Evolutionary conservation across 1,284 basidiomycete species (phyloP), one percentile per base, ranked within the genome.

Genomic region (Puccinia brachypodii): DNA sequence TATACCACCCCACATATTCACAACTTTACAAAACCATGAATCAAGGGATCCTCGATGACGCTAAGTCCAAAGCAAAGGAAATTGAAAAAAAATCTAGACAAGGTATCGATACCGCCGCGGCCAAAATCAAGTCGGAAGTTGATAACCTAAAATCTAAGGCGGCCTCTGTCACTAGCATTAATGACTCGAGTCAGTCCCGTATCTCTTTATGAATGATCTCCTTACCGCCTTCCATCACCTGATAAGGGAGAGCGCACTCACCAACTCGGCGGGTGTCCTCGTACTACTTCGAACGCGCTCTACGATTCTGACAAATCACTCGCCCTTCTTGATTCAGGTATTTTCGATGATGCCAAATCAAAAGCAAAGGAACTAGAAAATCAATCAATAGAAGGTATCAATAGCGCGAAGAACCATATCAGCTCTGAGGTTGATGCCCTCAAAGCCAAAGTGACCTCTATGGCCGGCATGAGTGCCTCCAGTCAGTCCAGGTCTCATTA

Each of bases 391-490:
- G 82, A 83, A 82, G 84, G 84, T 81, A 56, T 84, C 28, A 80
- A 83, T 68, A 83, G 83, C 25, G 84, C 84, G 68, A 84, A 85
- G 83, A 64, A 72, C 13, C 83, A 83, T 16, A 83, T 83, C 64
- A 75, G 83, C 76, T 82, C 82, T 19, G 83, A 84, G 83, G 58
- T 71, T 58, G 77, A 76, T n/a, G 68, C 68, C 16, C 42, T 81
- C 14, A 82, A 80, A 33, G 68, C 82, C n/a, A 81, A 82, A 38
- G 60, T 79, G 44, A 83, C 82, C 40, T 83, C 83, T 16, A 64
- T 81, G 62, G 44, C 82, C 42, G 79, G 64, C 25, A 81, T 71
- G 68, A 83, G 83, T 42, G 83, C 83, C n/a, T n/a, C n/a, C n/a
- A n/a, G n/a, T n/a, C n/a, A n/a, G n/a, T n/a, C n/a, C n/a, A n/a